Percentiles rank a stretch among this genome's conserved stretches.
Evolutionary conservation across 208 protist species (phyloP).

Genomic region (Acanthamoeba lenticulata): DNA sequence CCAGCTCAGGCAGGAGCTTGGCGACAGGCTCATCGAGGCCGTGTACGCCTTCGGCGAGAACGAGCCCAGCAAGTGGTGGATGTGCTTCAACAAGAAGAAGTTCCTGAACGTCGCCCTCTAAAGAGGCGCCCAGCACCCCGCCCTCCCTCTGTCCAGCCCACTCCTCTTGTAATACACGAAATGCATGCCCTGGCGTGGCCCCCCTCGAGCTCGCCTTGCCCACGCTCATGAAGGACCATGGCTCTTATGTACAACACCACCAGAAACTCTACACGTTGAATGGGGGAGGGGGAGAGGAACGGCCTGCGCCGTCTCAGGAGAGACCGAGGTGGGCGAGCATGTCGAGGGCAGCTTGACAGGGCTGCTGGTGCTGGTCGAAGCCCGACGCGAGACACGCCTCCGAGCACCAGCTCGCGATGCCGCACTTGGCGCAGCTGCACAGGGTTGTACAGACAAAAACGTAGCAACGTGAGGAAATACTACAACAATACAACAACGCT

Average conservation of each 20-base stretch:
- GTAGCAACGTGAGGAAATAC: too few relatives aligned
- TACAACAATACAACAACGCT: background rate
- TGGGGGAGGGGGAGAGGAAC: too few relatives aligned
- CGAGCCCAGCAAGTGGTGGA: constrained; percentile 89
- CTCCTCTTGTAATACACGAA: background rate
- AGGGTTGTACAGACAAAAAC: background rate
- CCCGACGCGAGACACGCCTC: background rate
- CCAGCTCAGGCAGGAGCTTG: constrained; percentile 88
- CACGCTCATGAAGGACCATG: background rate
- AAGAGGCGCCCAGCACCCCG: constrained; percentile 19
- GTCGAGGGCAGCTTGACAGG: background rate
- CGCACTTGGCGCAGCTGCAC: constrained; percentile 11
- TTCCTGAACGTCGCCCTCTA: constrained; percentile 90
- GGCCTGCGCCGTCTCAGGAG: too few relatives aligned
- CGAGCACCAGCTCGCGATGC: background rate
- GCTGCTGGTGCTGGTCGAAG: background rate
- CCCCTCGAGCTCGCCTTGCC: background rate
- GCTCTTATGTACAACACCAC: background rate
- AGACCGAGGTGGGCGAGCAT: background rate
- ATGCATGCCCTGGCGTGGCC: background rate
- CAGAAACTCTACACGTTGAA: background rate
- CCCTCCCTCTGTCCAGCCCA: background rate
- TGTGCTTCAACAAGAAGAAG: constrained; percentile 87
- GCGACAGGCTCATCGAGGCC: constrained; percentile 80
- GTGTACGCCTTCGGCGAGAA: constrained; percentile 79